Conservation (phyloP, 78 protist genomes). For the Guillardia theta region DNA sequence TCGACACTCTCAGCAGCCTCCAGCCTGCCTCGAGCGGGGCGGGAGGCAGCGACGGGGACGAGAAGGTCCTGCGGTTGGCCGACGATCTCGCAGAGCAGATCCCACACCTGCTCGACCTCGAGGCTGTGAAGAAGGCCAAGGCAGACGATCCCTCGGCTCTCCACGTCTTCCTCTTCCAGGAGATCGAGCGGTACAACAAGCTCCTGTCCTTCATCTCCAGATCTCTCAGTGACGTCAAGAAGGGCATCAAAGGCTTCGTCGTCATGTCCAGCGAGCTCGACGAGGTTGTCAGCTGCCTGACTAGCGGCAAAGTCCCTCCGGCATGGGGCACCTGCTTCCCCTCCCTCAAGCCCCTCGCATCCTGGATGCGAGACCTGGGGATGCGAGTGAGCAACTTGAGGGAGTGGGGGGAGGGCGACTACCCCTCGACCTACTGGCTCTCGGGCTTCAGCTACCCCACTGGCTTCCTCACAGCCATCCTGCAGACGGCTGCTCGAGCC, state of each 20-base stretch:
- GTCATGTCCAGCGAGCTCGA: slow-evolving; percentile 84
- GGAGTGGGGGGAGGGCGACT: slow-evolving; percentile 54
- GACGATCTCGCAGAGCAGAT: slow-evolving; percentile 41
- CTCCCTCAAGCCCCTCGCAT: slow-evolving; percentile 71
- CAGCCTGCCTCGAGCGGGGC: slow-evolving; percentile 61
- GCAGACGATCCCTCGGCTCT: slow-evolving; percentile 55
- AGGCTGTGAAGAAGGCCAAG: background rate
- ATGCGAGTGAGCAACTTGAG: background rate
- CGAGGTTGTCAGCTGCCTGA: slow-evolving; percentile 41
- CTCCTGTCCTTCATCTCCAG: slow-evolving; percentile 54
- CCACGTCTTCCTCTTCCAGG: slow-evolving; percentile 69
- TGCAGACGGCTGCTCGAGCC: slow-evolving; percentile 67
- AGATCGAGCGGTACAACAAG: slow-evolving; percentile 77
- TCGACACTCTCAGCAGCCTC: slow-evolving; percentile 65
- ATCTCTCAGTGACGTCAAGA: slow-evolving; percentile 51
- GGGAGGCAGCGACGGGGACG: background rate
- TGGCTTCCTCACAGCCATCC: slow-evolving; percentile 85
- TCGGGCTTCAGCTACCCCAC: slow-evolving; percentile 36
- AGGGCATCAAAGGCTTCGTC: slow-evolving; percentile 78
- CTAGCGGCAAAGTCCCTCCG: slow-evolving; percentile 71
- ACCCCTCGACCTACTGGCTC: slow-evolving; percentile 19
- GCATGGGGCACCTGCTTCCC: slow-evolving; percentile 70
- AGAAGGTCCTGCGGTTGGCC: background rate
- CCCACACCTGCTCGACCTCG: slow-evolving; percentile 51
- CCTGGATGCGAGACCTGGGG: slow-evolving; percentile 71